Percentiles rank a stretch among this genome's conserved stretches.
These are phyloP conservation scores for Aspergillus fumigatiaffinis DNA, from an alignment of 2,329 filamentous ascomycete species.

Conservation along the genomic window DNA sequence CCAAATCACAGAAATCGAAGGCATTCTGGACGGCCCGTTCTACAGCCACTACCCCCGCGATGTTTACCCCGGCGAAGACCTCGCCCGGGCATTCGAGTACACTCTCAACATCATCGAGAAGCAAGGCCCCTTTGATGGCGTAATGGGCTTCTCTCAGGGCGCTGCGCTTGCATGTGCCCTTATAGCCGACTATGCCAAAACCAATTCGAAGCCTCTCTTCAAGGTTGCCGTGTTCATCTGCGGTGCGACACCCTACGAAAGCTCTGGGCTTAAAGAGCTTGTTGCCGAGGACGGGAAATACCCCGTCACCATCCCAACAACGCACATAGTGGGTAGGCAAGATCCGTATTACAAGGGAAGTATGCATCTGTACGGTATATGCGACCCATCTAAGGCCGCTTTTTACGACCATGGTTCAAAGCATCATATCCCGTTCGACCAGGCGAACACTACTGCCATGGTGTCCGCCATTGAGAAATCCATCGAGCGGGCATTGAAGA, in stretches of 20 bases:
- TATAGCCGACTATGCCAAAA: constrained; percentile 20
- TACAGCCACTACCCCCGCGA: constrained; percentile 28
- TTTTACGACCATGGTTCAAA: constrained; percentile 36
- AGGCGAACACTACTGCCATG: constrained; percentile 26
- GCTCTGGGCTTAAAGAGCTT: constrained; percentile 15
- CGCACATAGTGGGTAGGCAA: constrained; percentile 36
- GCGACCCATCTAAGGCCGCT: constrained; percentile 27
- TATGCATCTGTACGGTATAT: constrained; percentile 30
- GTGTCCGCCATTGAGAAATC: constrained; percentile 22
- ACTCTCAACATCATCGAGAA: constrained; percentile 16
- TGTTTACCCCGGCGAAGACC: constrained; percentile 17
- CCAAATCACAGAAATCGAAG: constrained; percentile 23
- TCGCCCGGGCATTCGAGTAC: constrained; percentile 25
- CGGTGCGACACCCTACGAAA: constrained; percentile 22
- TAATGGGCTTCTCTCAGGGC: constrained; percentile 33
- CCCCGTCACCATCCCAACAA: constrained; percentile 33
- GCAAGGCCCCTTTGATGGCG: constrained; percentile 29
- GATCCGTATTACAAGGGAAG: constrained; percentile 30
- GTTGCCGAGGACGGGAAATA: constrained; percentile 14
- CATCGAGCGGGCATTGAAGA: constrained; percentile 18
- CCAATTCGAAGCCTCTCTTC: constrained; percentile 23
- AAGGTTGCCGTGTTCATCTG: constrained; percentile 31
- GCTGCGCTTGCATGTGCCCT: constrained; percentile 26
- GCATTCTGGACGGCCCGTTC: constrained; percentile 28
- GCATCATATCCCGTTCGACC: constrained; percentile 33